A percentile compares a stretch with the other conserved stretches of the same genome.
phyloP scores from a whole-genome alignment of 1,284 basidiomycete species.

The Cystobasidium sp. region DNA sequence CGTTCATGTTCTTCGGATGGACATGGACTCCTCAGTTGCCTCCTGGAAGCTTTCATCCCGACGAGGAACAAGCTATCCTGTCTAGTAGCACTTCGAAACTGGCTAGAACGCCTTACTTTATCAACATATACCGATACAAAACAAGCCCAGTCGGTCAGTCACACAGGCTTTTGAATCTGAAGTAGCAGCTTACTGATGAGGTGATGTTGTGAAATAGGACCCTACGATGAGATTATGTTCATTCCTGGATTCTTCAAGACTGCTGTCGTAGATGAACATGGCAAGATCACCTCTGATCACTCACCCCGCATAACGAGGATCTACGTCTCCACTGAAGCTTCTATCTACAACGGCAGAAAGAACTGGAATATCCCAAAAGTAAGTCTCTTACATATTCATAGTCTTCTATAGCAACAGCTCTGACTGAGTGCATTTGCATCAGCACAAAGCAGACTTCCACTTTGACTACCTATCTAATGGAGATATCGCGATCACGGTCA shows the following conservation, averaged over 20 bases:
- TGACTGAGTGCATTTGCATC: neutral
- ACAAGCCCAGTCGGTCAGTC: constrained; percentile 28
- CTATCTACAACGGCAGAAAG: constrained; percentile 45
- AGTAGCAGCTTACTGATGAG: neutral
- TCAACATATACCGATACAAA: constrained; percentile 35
- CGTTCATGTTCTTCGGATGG: constrained; percentile 28
- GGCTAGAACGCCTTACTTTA: constrained; percentile 19
- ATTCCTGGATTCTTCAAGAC: constrained; percentile 46
- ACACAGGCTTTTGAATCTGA: too few species aligned
- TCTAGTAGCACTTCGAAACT: constrained; percentile 13
- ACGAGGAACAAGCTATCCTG: constrained; percentile 11
- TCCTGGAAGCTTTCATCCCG: constrained; percentile 19
- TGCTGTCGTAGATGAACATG: constrained; percentile 4
- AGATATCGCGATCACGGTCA: neutral
- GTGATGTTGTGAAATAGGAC: constrained; percentile 15
- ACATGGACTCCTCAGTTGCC: constrained; percentile 20
- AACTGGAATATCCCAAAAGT: constrained; percentile 49
- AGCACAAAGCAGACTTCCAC: constrained; percentile 46
- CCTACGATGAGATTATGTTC: constrained; percentile 49
- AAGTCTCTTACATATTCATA: neutral
- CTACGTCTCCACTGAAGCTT: constrained; percentile 48
- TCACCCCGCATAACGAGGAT: constrained; percentile 45
- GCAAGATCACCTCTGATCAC: constrained; percentile 8
- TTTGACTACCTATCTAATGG: constrained; percentile 23
- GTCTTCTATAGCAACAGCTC: neutral